Evolutionary conservation across 768 basidiomycete species (phyloP), one percentile per base, ranked within the genome.

Genomic region (Lyophyllum decastes): DNA sequence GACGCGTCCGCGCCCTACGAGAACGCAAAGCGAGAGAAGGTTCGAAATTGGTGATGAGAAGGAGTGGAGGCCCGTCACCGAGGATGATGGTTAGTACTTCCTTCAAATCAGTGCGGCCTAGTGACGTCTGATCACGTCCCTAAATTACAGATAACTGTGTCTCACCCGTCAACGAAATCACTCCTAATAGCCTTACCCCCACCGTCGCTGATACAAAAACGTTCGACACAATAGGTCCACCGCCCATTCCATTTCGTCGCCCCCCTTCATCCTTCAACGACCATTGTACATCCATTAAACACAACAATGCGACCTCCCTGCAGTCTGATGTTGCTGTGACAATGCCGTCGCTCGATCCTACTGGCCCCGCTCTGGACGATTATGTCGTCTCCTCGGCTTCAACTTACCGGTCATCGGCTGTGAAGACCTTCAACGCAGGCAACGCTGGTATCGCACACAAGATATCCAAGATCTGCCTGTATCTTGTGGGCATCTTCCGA

Each of bases 401-500:
- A 0, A 47, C 34, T 24, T 52, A 41, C 19, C 14, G 49, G 12
- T 17, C 51, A 22, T 12, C 46, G 2, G 21, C 52, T n/a, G 51
- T 38, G 40, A 11, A 33, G 10, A 45, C 22, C 2, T 33, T 3
- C 14, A 38, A 26, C 25, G 27, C 56, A 27, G 48, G 27, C 21
- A 52, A 46, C 22, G 21, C 26, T 11, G 45, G 26, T 14, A 60
- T 44, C 10, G 48, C 43, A 9, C 25, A 22, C 7, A 58, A 59
- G n/a, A 51, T 65, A 11, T 43, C 56, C 7, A 46, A 49, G 12
- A 57, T 64, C 12, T 67, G 64, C 50, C 24, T 34, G 1, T 45
- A 27, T 21, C 48, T 67, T 12, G 27, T 64, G 38, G 17, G 47
- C 21, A 51, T 65, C 2, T 68, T 68, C 17, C 46, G 60, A 17